Conservation (phyloP, 192 early-diverging fungal genomes). For the Podila horticola region DNA sequence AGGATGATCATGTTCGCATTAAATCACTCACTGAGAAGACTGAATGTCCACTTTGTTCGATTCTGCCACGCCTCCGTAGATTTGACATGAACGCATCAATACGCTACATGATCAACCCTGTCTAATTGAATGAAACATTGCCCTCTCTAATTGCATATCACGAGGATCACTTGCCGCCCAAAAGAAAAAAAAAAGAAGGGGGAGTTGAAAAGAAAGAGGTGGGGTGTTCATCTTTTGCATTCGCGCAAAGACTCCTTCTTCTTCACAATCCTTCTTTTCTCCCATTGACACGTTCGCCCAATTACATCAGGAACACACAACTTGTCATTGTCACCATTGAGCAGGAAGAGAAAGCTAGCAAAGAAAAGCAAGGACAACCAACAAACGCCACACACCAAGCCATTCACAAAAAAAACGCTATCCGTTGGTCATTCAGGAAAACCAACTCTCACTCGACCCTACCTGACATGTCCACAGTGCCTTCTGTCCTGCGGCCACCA, state of each 20-base stretch:
- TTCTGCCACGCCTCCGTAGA: too few species aligned
- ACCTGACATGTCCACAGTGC: constrained; percentile 36
- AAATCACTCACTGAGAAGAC: too few species aligned
- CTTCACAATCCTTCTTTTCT: background rate
- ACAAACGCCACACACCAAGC: background rate
- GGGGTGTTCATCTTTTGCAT: background rate
- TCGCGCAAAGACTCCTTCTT: too few species aligned
- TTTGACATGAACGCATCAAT: too few species aligned
- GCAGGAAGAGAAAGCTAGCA: too few species aligned
- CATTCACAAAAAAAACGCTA: too few species aligned
- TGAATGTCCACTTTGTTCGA: too few species aligned
- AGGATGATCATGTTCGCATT: too few species aligned
- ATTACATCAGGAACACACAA: background rate
- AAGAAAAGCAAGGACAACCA: background rate
- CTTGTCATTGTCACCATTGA: too few species aligned
- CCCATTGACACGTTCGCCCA: background rate
- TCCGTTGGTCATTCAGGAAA: too few species aligned
- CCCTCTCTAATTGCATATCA: constrained; percentile 1
- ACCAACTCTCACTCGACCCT: too few species aligned
- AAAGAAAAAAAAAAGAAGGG: background rate
- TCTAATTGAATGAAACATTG: background rate
- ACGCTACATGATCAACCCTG: too few species aligned
- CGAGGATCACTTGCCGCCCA: background rate
- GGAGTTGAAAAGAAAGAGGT: background rate
- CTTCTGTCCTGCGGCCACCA: constrained; percentile 27